Evolutionary conservation across 164 flowering plant genomes (phyloP).

Genomic region (Houttuynia cordata): DNA sequence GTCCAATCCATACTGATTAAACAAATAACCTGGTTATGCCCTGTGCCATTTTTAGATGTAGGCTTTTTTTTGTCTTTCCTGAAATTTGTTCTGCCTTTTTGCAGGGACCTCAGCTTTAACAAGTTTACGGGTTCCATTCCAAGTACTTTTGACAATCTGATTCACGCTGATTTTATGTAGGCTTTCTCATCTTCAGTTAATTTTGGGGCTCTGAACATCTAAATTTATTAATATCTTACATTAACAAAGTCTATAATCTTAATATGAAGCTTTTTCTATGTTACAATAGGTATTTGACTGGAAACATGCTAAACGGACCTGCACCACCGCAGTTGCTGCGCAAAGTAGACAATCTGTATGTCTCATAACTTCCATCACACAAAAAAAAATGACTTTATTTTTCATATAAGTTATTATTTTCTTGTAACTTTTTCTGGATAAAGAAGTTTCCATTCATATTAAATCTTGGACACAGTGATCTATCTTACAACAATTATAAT

Average conservation of each 20-base stretch:
- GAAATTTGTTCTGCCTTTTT: neutral
- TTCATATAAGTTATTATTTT: too few relatives aligned
- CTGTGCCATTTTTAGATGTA: neutral
- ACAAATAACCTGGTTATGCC: too few relatives aligned
- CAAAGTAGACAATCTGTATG: constrained; percentile 40
- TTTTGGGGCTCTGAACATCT: neutral
- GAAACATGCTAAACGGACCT: constrained; percentile 44
- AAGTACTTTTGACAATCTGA: neutral
- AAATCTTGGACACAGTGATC: neutral
- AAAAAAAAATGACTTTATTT: too few relatives aligned
- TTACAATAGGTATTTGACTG: constrained; percentile 29
- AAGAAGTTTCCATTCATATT: too few relatives aligned
- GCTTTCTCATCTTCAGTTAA: neutral
- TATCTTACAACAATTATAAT: constrained; percentile 2
- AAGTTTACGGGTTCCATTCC: constrained; percentile 14
- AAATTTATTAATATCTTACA: too few relatives aligned
- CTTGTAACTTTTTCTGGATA: too few relatives aligned
- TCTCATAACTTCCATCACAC: constrained; percentile 1
- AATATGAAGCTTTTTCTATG: neutral
- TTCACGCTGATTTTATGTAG: neutral
- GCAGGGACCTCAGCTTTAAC: constrained; percentile 21
- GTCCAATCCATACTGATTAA: neutral
- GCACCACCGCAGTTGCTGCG: constrained; percentile 33
- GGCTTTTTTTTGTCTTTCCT: neutral
- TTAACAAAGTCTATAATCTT: neutral